phyloP scores from a whole-genome alignment of 305 asterid genomes.

The Petunia hybrid region DNA sequence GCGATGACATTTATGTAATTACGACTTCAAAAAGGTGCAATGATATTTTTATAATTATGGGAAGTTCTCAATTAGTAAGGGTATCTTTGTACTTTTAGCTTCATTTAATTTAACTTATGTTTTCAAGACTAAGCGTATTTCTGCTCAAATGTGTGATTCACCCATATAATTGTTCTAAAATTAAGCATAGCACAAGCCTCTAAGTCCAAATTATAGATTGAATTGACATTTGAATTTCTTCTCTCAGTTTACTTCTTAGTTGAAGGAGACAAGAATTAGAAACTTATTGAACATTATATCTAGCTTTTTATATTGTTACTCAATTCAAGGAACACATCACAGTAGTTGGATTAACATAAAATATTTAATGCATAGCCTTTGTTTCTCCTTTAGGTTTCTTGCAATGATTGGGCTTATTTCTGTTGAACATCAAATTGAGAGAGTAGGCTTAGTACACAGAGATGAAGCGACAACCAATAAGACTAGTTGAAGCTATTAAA shows the following conservation, averaged over 20 bases:
- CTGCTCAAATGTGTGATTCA: too few species aligned
- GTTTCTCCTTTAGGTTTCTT: conserved; percentile 53
- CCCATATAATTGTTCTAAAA: not conserved
- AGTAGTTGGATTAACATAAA: not conserved
- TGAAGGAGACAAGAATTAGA: too few species aligned
- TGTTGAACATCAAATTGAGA: conserved; percentile 57
- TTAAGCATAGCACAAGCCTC: not conserved
- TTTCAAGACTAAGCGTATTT: too few species aligned
- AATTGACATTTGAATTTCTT: not conserved
- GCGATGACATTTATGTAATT: too few species aligned
- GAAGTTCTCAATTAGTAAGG: too few species aligned
- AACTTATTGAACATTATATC: not conserved
- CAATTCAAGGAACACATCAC: not conserved
- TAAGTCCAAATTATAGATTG: not conserved
- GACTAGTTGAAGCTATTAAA: conserved; percentile 44
- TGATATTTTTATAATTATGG: too few species aligned
- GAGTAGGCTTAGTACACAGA: conserved; percentile 49
- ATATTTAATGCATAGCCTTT: conserved; percentile 29
- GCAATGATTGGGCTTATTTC: conserved; percentile 73
- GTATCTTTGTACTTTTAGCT: too few species aligned
- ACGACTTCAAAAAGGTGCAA: too few species aligned
- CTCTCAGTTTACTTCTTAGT: not conserved
- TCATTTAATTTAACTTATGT: too few species aligned
- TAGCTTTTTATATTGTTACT: not conserved
- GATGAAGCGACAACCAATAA: conserved; percentile 53